Evolutionary conservation across 345 rosid species (phyloP).

Genomic region (Acer negundo): DNA sequence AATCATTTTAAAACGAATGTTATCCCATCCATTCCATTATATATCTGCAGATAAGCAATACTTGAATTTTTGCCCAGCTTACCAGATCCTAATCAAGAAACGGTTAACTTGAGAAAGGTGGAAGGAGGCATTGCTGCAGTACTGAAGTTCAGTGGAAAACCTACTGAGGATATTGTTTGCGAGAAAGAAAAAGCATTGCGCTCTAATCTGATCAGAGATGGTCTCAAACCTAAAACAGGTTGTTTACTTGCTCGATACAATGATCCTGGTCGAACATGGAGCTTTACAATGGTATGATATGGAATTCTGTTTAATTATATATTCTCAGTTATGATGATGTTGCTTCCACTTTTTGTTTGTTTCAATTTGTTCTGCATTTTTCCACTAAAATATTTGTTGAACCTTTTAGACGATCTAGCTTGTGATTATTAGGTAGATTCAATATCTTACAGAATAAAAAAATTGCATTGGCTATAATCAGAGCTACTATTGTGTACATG

Average conservation of each 20-base stretch:
- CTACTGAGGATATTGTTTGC: slow-evolving; percentile 57
- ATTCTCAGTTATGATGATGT: neutral
- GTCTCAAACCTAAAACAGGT: slow-evolving; percentile 63
- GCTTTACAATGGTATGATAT: slow-evolving; percentile 61
- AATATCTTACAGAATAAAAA: neutral
- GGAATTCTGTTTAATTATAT: neutral
- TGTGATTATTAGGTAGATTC: neutral
- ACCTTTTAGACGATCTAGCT: neutral
- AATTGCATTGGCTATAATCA: neutral
- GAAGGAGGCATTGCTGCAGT: slow-evolving; percentile 82
- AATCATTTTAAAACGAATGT: neutral
- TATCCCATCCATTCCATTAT: neutral
- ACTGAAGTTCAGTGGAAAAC: slow-evolving; percentile 81
- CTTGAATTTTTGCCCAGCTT: slow-evolving; percentile 48
- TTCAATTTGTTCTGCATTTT: slow-evolving; percentile 3
- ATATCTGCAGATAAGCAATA: slow-evolving; percentile 2
- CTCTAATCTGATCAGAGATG: slow-evolving; percentile 54
- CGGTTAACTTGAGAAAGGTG: slow-evolving; percentile 56
- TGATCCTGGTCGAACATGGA: slow-evolving; percentile 85
- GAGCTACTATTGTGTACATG: neutral
- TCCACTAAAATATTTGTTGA: neutral
- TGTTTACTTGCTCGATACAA: slow-evolving; percentile 89
- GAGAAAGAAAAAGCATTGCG: slow-evolving; percentile 64
- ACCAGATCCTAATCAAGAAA: slow-evolving; percentile 67
- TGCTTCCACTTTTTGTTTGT: neutral